Evolutionary conservation across 352 stramenopile species (phyloP), one percentile per base, ranked within the genome.

Genomic region (Phytopythium ostracodes): DNA sequence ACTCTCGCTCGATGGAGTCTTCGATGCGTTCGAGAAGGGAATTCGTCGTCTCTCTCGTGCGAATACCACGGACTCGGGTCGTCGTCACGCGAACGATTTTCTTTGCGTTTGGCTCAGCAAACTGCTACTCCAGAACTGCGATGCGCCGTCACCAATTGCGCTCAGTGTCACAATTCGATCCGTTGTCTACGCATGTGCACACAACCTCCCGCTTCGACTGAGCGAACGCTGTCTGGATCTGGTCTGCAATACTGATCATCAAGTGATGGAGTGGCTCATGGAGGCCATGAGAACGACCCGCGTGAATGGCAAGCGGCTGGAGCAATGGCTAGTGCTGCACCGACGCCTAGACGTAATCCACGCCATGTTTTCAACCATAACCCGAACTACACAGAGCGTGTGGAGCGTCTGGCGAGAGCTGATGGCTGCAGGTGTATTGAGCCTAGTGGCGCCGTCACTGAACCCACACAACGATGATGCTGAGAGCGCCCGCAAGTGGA

Each of bases 281-380:
- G 61, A 55, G 49, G 35, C 33, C 8, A 54, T 60, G 22, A 63
- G 52, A 49, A 35, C 33, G 4, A 54, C 57, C 25, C 68, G 63
- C 25, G 67, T 84, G 2, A 12, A 52, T 43, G 64, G 65, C 11
- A 77, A 68, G 31, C 69, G 65, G 0, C 50, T 81, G 25, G 18
- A 46, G 0, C 54, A 78, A 36, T 84, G 75, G 75, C 15, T 84
- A 24, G 36, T 72, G n/a, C 10, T 56, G 0, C 55, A 70, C 33
- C 20, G 52, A 31, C 54, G 71, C 36, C 29, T 24, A 24, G 75
- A 79, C 51, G 35, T 75, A 20, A 60, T 79, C 31, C 24, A 60
- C 24, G 49, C 49, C 40, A 15, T 67, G 8, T 29, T 73, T 24
- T 25, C 59, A 12, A 18, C 22, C 27, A 15, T 58, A 5, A 27